A percentile compares a stretch with the other conserved stretches of the same genome.
These are phyloP conservation scores for Posidonia oceanica DNA, from an alignment of 116 monocot genomes.

Conservation along the genomic window DNA sequence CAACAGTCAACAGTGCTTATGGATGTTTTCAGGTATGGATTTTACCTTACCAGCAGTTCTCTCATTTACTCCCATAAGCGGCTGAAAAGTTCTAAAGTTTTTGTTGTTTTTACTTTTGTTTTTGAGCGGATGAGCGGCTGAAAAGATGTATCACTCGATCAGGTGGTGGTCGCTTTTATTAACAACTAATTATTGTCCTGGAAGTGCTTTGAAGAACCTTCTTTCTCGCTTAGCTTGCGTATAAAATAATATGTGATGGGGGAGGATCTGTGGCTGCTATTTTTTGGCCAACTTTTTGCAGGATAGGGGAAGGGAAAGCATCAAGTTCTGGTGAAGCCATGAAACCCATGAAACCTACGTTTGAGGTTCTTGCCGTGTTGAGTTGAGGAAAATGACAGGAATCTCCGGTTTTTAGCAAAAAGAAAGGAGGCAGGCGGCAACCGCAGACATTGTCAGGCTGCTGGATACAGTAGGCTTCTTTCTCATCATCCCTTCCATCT, in stretches of 20 bases:
- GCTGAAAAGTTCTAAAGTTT: too few relatives aligned
- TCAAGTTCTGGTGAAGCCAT: constrained; percentile 5
- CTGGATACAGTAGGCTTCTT: constrained; percentile 6
- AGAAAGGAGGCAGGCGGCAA: constrained; percentile 9
- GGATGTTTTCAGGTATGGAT: too few relatives aligned
- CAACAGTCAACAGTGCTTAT: too few relatives aligned
- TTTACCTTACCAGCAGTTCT: too few relatives aligned
- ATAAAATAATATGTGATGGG: not conserved
- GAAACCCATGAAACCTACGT: constrained; percentile 6
- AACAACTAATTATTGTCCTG: not conserved
- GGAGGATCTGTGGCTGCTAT: not conserved
- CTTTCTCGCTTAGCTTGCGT: not conserved
- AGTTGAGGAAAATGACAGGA: constrained; percentile 13
- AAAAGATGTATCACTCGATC: too few relatives aligned
- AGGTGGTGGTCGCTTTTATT: not conserved
- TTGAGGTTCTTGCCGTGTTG: constrained; percentile 3
- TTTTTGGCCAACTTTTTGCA: too few relatives aligned
- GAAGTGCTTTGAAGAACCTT: not conserved
- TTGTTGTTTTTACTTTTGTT: too few relatives aligned
- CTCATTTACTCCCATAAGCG: too few relatives aligned
- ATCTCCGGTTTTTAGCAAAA: constrained; percentile 9
- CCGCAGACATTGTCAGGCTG: constrained; percentile 17
- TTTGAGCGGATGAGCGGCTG: too few relatives aligned
- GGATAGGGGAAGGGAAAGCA: not conserved
- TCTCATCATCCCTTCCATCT: constrained; percentile 8